Base-by-base conservation (phyloP, 1,284 basidiomycete species). In the Prillingera fragicola region DNA sequence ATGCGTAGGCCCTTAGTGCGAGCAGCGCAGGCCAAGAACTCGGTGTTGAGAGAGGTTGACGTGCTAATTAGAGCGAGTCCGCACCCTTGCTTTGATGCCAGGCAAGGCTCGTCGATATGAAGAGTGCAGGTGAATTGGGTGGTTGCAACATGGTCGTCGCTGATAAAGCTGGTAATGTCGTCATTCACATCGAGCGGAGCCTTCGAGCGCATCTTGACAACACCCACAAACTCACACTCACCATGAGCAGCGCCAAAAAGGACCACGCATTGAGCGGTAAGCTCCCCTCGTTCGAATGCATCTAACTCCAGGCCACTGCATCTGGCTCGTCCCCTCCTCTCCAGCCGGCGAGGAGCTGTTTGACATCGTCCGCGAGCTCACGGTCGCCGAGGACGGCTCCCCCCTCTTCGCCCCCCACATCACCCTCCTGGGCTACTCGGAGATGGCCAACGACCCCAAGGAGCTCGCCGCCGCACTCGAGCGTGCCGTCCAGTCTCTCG, bases 341-440 rank as follows among this genome's bases (percentile, higher is more conserved):
- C 13, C 19, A 1, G 34, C 34, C 13, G 23, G 14, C 17, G n/a
- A 35, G 6, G 25, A 49, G 6, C 46, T 59, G 9, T 25, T 18
- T 8, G 12, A 22, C 1, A 28, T 58, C 23, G 53, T 64, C 44
- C 28, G 23, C 7, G 22, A 50, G 1, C 55, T 62, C 5, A 38
- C 37, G 4, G 26, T 41, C 12, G 45, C 52, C 32, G 28, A 39
- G 3, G 32, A 18, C 14, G 33, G 24, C 6, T 55, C 56, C 1
- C 62, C 64, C 1, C 25, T 34, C 4, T 66, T 66, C 46, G 24
- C 14, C 13, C 60, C 64, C 1, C 64, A 66, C 45, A 59, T 66
- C 43, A 66, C 64, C 1, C 52, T 66, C 9, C 45, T 59, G 13
- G 50, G 15, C 54, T 59, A 4, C 50, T 59, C 17, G 41, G 38